Conservation (phyloP, 441 rosid species). For the Croton laevigatus region DNA sequence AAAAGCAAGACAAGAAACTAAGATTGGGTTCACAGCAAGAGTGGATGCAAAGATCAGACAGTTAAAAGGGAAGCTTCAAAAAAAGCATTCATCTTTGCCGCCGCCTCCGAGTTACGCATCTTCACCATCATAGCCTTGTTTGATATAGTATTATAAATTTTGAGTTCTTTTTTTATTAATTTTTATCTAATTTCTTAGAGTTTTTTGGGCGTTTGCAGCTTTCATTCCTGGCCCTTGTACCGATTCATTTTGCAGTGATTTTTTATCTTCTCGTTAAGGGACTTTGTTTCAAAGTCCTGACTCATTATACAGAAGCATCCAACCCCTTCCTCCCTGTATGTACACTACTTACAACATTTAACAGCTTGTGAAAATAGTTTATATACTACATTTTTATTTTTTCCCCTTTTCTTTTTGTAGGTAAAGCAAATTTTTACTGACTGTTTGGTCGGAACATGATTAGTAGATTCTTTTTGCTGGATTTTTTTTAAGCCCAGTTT, state of each 20-base stretch:
- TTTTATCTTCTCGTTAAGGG: constrained; percentile 22
- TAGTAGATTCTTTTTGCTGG: too few species aligned
- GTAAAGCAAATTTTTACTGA: too few species aligned
- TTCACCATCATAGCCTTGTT: constrained; percentile 38
- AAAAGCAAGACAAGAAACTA: constrained; percentile 91
- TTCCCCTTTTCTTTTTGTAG: background rate
- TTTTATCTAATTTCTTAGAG: constrained; percentile 16
- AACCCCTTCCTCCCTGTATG: constrained; percentile 41
- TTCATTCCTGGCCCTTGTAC: constrained; percentile 9
- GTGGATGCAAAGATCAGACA: constrained; percentile 96
- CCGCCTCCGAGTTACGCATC: constrained; percentile 26
- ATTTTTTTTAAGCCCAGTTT: too few species aligned
- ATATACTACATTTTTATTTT: constrained; percentile 11
- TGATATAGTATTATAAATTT: background rate
- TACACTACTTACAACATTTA: constrained; percentile 34
- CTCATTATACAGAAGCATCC: constrained; percentile 27
- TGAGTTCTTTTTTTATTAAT: background rate
- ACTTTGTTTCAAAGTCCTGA: constrained; percentile 22
- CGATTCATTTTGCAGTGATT: constrained; percentile 20
- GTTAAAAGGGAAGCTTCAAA: constrained; percentile 65
- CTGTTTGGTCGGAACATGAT: background rate
- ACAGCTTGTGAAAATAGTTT: constrained; percentile 36
- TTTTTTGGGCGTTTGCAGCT: constrained; percentile 20
- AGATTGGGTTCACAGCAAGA: constrained; percentile 88
- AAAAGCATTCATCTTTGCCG: constrained; percentile 47